These are phyloP conservation scores for Stachybotrys chlorohalonatus DNA, from an alignment of 2,329 filamentous ascomycete genomes.

Conservation along the genomic window DNA sequence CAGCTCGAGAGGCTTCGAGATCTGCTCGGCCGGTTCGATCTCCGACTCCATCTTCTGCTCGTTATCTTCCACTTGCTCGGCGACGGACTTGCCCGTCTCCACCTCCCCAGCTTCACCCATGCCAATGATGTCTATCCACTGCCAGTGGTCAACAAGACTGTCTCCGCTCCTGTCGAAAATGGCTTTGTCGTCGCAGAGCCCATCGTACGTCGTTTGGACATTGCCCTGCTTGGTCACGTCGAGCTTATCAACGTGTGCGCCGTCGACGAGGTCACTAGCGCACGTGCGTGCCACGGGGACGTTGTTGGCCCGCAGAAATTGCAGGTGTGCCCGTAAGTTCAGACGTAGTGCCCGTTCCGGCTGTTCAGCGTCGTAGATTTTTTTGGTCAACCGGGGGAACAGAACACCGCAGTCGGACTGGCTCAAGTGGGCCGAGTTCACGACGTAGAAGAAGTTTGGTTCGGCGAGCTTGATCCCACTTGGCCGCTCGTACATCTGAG, in stretches of 20 bases:
- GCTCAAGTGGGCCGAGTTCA: slow-evolving; percentile 66
- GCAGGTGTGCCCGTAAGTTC: slow-evolving; percentile 49
- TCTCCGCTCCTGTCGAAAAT: slow-evolving; percentile 38
- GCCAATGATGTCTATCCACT: slow-evolving; percentile 43
- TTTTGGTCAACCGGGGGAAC: slow-evolving; percentile 62
- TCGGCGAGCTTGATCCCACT: slow-evolving; percentile 33
- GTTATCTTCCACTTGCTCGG: slow-evolving; percentile 22
- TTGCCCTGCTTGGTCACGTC: slow-evolving; percentile 11
- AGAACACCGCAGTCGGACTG: slow-evolving; percentile 79
- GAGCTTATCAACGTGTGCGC: slow-evolving; percentile 27
- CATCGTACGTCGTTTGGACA: slow-evolving; percentile 18
- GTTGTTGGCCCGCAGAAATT: slow-evolving; percentile 42
- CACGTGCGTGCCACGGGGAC: slow-evolving; percentile 41
- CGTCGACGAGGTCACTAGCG: slow-evolving; percentile 40
- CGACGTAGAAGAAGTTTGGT: slow-evolving; percentile 67
- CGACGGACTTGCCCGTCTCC: slow-evolving; percentile 17
- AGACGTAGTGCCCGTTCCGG: slow-evolving; percentile 50
- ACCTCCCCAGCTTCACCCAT: slow-evolving; percentile 26
- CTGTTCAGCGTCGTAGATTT: slow-evolving; percentile 46
- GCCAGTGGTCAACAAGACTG: slow-evolving; percentile 36
- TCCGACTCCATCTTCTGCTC: slow-evolving; percentile 25
- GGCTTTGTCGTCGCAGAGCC: slow-evolving; percentile 36
- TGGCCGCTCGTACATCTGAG: slow-evolving; percentile 30
- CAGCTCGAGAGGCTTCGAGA: background rate
- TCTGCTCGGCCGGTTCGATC: slow-evolving; percentile 22